Conservation (phyloP, 345 rosid genomes). For the Mallotus nudiflorus region DNA sequence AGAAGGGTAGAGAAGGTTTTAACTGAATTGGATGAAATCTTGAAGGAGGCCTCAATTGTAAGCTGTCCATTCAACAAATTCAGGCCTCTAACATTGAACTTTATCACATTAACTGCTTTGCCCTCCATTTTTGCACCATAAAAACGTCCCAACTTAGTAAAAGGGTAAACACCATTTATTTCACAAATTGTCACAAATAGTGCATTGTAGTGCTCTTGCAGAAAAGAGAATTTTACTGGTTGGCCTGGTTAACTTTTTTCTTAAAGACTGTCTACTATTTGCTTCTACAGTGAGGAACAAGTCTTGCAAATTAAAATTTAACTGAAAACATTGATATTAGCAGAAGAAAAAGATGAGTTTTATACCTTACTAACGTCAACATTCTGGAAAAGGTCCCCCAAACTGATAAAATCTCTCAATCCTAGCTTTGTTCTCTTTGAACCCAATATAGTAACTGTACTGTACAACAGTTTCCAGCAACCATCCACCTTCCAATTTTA, state of each 20-base stretch:
- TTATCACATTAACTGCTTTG: constrained; percentile 83
- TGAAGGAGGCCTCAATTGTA: constrained; percentile 72
- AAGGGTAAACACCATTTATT: not conserved
- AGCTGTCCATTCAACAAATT: constrained; percentile 70
- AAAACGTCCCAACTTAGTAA: constrained; percentile 32
- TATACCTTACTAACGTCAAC: constrained; percentile 70
- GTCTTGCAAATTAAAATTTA: not conserved
- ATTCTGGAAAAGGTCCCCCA: constrained; percentile 74
- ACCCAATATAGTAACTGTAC: constrained; percentile 78
- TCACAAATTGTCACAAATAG: not conserved
- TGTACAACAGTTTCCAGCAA: constrained; percentile 77
- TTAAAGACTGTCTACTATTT: not conserved
- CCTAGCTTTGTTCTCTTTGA: constrained; percentile 83
- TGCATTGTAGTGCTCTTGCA: not conserved
- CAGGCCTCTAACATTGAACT: constrained; percentile 78
- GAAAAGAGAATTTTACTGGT: not conserved
- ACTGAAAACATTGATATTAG: not conserved
- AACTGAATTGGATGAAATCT: constrained; percentile 67
- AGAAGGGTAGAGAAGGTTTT: not conserved
- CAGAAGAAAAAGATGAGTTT: not conserved
- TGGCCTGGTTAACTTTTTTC: not conserved
- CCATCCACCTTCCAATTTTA: constrained; percentile 58
- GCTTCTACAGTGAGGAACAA: not conserved
- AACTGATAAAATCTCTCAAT: constrained; percentile 73
- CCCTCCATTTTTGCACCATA: constrained; percentile 57